Conservation (phyloP, 306 rosid species). For the Leucaena leucocephala region DNA sequence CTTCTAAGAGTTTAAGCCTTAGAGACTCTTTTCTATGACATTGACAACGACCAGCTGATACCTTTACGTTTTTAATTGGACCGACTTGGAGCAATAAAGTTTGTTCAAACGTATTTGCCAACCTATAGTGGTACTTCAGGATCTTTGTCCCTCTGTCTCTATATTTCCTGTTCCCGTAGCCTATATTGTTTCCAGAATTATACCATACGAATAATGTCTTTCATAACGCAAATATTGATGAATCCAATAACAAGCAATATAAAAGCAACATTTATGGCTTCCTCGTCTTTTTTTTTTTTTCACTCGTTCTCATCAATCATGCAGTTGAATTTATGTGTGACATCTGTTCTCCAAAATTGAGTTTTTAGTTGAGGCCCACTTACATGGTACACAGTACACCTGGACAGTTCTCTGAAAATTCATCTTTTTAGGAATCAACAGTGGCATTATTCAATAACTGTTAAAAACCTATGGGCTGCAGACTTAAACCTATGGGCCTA, state of each 20-base stretch:
- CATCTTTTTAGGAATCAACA: not conserved
- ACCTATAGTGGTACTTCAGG: conserved; percentile 31
- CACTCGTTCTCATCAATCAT: not conserved
- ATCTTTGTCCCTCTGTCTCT: conserved; percentile 42
- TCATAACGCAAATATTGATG: not conserved
- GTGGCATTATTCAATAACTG: not conserved
- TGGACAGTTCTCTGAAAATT: not conserved
- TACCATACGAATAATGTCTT: not conserved
- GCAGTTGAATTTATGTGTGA: not conserved
- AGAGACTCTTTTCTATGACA: conserved; percentile 42
- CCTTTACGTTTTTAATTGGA: conserved; percentile 50
- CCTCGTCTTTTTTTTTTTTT: not conserved
- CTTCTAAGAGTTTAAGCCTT: conserved; percentile 47
- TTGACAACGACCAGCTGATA: conserved; percentile 52
- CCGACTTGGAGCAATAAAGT: conserved; percentile 40
- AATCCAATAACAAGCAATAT: not conserved
- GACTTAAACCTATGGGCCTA: too few species aligned
- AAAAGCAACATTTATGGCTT: not conserved
- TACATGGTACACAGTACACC: not conserved
- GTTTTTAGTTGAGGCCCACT: not conserved
- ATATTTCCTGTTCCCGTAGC: not conserved
- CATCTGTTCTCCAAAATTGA: not conserved
- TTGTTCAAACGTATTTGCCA: conserved; percentile 40
- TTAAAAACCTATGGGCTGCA: not conserved
- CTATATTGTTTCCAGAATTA: not conserved